Base-by-base conservation (phyloP, 306 rosid species). In the Nissolia schottii region DNA sequence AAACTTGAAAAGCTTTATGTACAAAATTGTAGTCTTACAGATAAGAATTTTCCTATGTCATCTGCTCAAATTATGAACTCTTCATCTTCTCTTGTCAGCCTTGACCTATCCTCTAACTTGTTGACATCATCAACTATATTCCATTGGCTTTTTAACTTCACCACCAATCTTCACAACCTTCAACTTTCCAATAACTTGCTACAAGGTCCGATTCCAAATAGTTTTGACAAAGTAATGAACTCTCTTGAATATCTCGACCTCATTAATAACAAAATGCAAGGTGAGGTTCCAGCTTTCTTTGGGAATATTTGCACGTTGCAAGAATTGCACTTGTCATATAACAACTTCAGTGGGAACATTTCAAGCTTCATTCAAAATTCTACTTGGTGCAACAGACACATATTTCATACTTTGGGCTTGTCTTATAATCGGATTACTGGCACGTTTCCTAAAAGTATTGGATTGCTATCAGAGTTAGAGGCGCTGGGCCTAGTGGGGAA, bases 401-500 rank as follows among this genome's bases (percentile, higher is more conserved):
- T 27, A 9, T 32, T 83, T 3, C 20, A 19, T 7, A 0, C 0
- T n/a, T 31, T 79, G 69, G 1, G 0, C 7, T 70, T 79, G 25
- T n/a, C 11, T 13, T 0, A 0, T 3, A 83, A 75, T n/a, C 13
- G 7, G 4, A 16, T 68, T 3, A 82, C 54, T 0, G 81, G 81
- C 2, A 12, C 0, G 48, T 1, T 58, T 3, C 68, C 64, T 11
- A 7, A 43, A 64, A 65, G 64, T 40, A 64, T 72, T 1, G 14
- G 57, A 34, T 25, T 32, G 27, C 2, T 71, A 5, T 8, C 40
- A 5, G 40, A 66, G n/a, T 22, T 76, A 29, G 28, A 19, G 60
- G 0, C 0, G 4, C 0, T 76, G 3, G 0, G 0, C 4, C 9
- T 75, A 1, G 5, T 0, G 0, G 5, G n/a, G 7, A 78, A 78